These are phyloP conservation scores for Talaromyces sp. DNA, from an alignment of 2,329 filamentous ascomycete genomes.

Conservation along the genomic window DNA sequence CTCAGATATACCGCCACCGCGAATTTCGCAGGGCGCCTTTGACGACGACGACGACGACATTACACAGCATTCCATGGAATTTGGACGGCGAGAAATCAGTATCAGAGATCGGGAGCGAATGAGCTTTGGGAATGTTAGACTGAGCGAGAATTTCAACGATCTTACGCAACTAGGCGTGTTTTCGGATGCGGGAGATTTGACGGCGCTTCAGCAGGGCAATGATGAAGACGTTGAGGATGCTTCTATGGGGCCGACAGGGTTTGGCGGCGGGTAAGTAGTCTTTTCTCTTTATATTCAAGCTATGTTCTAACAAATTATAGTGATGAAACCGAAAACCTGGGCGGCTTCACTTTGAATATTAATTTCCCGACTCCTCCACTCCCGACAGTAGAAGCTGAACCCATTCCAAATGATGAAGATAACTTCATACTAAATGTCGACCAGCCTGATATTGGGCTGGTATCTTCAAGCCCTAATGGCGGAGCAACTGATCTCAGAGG, in stretches of 20 bases:
- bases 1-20: conserved; percentile 28
- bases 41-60: conserved; percentile 43
- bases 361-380: conserved; percentile 33
- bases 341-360: conserved; percentile 36
- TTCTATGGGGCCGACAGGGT: conserved; percentile 31
- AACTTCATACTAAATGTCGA: conserved; percentile 26
- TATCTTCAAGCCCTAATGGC: conserved; percentile 19
- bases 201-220: conserved; percentile 30
- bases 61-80: conserved; percentile 36
- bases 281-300: conserved; percentile 3
- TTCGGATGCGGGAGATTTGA: conserved; percentile 33
- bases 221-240: conserved; percentile 30
- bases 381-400: conserved; percentile 23
- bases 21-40: conserved; percentile 32
- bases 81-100: conserved; percentile 35
- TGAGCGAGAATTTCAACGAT: conserved; percentile 49
- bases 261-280: conserved; percentile 31
- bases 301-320: conserved; percentile 20
- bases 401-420: conserved; percentile 27
- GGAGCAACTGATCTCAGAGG: conserved; percentile 23
- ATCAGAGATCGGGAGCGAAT: conserved; percentile 33
- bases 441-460: conserved; percentile 18
- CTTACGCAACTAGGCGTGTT: conserved; percentile 41
- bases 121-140: conserved; percentile 35
- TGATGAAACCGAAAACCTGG: conserved; percentile 39